phyloP scores from a whole-genome alignment of 305 asterid genomes.

The Galium porrigens region DNA sequence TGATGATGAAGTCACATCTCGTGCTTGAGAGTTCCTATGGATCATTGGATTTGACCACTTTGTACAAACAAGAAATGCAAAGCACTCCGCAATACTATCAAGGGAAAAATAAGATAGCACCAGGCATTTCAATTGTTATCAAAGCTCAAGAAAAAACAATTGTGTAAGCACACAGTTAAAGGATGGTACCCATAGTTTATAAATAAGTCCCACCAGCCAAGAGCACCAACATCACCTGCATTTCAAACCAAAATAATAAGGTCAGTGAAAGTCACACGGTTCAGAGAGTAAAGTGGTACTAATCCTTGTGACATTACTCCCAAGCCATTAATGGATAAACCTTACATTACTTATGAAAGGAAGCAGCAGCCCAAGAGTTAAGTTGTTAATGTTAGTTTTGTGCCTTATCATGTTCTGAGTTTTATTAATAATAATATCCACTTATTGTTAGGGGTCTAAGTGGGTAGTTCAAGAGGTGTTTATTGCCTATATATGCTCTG shows the following conservation, averaged over 20 bases:
- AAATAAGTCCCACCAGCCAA: slow-evolving; percentile 98
- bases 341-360: too few relatives aligned
- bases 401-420: too few relatives aligned
- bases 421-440: too few relatives aligned
- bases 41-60: slow-evolving; percentile 91
- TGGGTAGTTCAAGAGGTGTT: too few relatives aligned
- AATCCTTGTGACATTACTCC: too few relatives aligned
- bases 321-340: too few relatives aligned
- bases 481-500: too few relatives aligned
- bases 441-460: too few relatives aligned
- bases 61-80: slow-evolving; percentile 96
- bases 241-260: slow-evolving; percentile 8
- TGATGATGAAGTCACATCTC: slow-evolving; percentile 70
- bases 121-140: slow-evolving; percentile 15
- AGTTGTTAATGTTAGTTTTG: too few relatives aligned
- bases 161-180: slow-evolving; percentile 7
- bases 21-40: slow-evolving; percentile 48
- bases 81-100: slow-evolving; percentile 83
- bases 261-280: not conserved
- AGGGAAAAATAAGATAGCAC: slow-evolving; percentile 16
- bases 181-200: slow-evolving; percentile 68
- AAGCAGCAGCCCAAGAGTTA: too few relatives aligned
- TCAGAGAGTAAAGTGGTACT: not conserved
- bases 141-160: not conserved
- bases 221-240: slow-evolving; percentile 66